phyloP scores from a whole-genome alignment of 2,329 filamentous ascomycete species.

The Grosmannia clavigera region DNA sequence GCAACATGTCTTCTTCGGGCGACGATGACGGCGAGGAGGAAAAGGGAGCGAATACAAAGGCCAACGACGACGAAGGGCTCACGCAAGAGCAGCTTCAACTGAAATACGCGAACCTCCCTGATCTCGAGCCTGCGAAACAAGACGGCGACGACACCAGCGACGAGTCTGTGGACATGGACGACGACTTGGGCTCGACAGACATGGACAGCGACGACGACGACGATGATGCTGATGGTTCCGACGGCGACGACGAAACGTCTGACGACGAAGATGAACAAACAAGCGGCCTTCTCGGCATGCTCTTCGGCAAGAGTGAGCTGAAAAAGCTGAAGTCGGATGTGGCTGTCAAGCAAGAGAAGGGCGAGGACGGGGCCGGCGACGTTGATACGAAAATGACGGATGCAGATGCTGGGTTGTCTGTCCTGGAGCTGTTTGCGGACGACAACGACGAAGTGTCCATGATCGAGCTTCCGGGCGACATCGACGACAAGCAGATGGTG shows the following conservation, averaged over 20 bases:
- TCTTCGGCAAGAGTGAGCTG: conserved; percentile 47
- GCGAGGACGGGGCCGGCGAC: conserved; percentile 15
- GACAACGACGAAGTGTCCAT: conserved; percentile 14
- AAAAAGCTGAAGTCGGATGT: conserved; percentile 33
- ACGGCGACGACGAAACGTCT: conserved; percentile 24
- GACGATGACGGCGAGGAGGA: conserved; percentile 30
- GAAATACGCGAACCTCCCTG: conserved; percentile 57
- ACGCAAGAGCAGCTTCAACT: conserved; percentile 56
- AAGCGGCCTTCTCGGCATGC: conserved; percentile 39
- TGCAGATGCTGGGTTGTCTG: conserved; percentile 3
- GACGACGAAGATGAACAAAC: conserved; percentile 26
- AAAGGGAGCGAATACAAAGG: conserved; percentile 37
- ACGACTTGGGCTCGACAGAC: conserved; percentile 49
- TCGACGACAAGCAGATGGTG: conserved; percentile 4
- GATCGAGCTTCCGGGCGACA: conserved; percentile 11
- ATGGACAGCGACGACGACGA: conserved; percentile 30
- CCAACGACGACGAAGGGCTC: conserved; percentile 46
- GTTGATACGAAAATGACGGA: conserved; percentile 24
- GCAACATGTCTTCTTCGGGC: conserved; percentile 35
- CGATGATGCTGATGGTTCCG: conserved; percentile 31
- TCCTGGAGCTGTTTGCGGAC: background rate
- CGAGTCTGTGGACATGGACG: conserved; percentile 57
- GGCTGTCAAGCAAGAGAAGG: conserved; percentile 13
- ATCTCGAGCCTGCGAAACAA: conserved; percentile 21
- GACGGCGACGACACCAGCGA: conserved; percentile 38